Percentiles rank a stretch among this genome's conserved stretches.
These are phyloP conservation scores for Wickerhamiella musiphila DNA, from an alignment of 805 yeast genomes.

Conservation along the genomic window DNA sequence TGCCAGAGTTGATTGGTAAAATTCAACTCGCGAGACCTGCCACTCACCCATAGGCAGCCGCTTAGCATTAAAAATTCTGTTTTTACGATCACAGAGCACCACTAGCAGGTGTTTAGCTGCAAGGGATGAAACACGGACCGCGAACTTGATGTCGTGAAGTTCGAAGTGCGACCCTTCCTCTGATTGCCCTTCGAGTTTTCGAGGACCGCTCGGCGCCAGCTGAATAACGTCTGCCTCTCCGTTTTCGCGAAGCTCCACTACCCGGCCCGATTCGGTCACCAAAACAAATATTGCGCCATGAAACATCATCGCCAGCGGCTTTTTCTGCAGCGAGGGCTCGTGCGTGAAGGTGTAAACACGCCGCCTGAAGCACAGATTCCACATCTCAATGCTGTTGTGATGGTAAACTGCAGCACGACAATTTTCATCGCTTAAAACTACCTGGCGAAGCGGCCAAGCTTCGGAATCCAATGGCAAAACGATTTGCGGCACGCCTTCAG, in stretches of 20 bases:
- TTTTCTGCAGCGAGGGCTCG: neutral
- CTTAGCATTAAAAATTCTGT: constrained; percentile 1
- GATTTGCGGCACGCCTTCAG: neutral
- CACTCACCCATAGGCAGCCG: constrained; percentile 1
- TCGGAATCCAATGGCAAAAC: neutral
- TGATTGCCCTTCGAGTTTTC: too few species aligned
- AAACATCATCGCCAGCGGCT: constrained; percentile 1
- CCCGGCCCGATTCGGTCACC: constrained; percentile 1
- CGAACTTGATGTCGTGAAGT: neutral
- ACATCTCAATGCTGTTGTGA: constrained; percentile 1
- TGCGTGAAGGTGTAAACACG: constrained; percentile 2
- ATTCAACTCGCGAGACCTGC: neutral
- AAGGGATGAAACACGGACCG: neutral
- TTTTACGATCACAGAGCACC: constrained; percentile 1
- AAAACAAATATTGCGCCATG: neutral
- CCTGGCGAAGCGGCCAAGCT: constrained; percentile 1
- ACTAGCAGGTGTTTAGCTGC: neutral
- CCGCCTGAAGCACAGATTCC: constrained; percentile 1
- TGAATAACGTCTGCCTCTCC: constrained; percentile 1
- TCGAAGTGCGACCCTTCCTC: too few species aligned
- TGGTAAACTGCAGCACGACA: constrained; percentile 1
- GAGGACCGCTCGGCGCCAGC: neutral
- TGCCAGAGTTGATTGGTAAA: neutral
- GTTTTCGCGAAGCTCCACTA: constrained; percentile 4
- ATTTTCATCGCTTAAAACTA: constrained; percentile 1